A percentile compares a stretch with the other conserved stretches of the same genome.
Conservation (phyloP, 345 rosid genomes). For the Gossypium australe region DNA sequence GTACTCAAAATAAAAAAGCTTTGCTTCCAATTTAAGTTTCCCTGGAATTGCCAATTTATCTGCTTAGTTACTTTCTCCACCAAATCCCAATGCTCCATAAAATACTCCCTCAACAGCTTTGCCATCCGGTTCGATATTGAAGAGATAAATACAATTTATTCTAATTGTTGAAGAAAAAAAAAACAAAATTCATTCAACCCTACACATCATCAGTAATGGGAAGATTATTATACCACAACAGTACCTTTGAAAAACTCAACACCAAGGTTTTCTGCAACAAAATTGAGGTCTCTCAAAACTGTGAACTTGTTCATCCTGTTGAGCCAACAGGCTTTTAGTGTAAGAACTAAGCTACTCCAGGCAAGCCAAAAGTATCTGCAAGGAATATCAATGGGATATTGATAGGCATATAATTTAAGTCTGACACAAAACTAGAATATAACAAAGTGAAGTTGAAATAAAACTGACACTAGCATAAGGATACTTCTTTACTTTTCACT, state of each 20-base stretch:
- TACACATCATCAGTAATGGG: background rate
- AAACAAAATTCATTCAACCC: background rate
- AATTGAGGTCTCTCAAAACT: background rate
- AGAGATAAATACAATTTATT: background rate
- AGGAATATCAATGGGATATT: background rate
- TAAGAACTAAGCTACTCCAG: background rate
- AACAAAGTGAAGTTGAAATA: background rate
- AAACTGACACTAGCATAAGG: background rate
- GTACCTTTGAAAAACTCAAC: background rate
- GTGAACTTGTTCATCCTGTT: background rate
- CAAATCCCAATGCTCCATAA: background rate
- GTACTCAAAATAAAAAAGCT: no score
- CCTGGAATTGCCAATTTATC: no score
- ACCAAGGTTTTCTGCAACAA: background rate
- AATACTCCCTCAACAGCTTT: background rate
- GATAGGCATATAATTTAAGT: background rate
- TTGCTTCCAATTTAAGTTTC: no score
- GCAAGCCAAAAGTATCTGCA: background rate
- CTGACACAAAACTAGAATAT: background rate
- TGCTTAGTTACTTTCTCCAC: no score
- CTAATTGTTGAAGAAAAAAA: background rate
- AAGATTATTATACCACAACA: background rate
- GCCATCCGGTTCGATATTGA: background rate
- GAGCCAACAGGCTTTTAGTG: background rate
- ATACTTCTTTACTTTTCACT: background rate